A percentile compares a stretch with the other conserved stretches of the same genome.
These are phyloP conservation scores for Neoascochyta sp. DNA, from an alignment of 2,329 filamentous ascomycete species.

Conservation along the genomic window DNA sequence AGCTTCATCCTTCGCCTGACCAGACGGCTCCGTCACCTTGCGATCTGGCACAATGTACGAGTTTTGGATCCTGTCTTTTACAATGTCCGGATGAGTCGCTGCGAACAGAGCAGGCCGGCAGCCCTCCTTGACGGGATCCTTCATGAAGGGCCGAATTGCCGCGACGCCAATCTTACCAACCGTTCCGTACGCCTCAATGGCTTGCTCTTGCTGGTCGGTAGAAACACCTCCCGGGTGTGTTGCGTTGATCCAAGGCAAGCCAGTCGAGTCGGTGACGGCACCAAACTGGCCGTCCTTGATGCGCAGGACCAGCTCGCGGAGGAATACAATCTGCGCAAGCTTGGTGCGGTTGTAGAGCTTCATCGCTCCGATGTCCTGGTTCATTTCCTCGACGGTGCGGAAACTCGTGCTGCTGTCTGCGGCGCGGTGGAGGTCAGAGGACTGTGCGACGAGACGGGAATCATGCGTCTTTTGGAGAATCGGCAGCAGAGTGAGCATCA, in stretches of 20 bases:
- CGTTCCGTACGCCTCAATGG: slow-evolving; percentile 49
- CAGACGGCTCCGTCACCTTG: slow-evolving; percentile 44
- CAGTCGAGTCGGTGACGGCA: slow-evolving; percentile 28
- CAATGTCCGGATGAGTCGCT: slow-evolving; percentile 45
- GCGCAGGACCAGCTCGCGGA: slow-evolving; percentile 42
- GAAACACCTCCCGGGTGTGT: slow-evolving; percentile 49
- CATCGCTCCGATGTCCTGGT: slow-evolving; percentile 48
- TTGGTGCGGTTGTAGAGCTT: slow-evolving; percentile 51
- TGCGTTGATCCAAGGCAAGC: slow-evolving; percentile 48
- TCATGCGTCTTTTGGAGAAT: slow-evolving; percentile 44
- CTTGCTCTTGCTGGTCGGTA: slow-evolving; percentile 50
- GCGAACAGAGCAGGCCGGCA: slow-evolving; percentile 50
- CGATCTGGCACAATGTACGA: slow-evolving; percentile 50
- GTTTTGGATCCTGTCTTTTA: slow-evolving; percentile 45
- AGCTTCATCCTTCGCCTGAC: slow-evolving; percentile 43
- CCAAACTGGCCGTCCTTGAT: slow-evolving; percentile 31
- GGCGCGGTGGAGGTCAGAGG: slow-evolving; percentile 48
- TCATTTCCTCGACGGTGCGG: slow-evolving; percentile 46
- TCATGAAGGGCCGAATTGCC: slow-evolving; percentile 47
- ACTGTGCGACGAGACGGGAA: slow-evolving; percentile 49
- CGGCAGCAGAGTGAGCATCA: slow-evolving; percentile 47
- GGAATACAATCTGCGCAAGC: slow-evolving; percentile 49
- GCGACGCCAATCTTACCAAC: slow-evolving; percentile 47
- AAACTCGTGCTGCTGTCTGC: slow-evolving; percentile 42
- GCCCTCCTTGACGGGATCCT: slow-evolving; percentile 47